Percentiles rank a stretch among this genome's conserved stretches.
Evolutionary conservation across 2,329 filamentous ascomycete species (phyloP).

Genomic region (Penicillium concentricum): DNA sequence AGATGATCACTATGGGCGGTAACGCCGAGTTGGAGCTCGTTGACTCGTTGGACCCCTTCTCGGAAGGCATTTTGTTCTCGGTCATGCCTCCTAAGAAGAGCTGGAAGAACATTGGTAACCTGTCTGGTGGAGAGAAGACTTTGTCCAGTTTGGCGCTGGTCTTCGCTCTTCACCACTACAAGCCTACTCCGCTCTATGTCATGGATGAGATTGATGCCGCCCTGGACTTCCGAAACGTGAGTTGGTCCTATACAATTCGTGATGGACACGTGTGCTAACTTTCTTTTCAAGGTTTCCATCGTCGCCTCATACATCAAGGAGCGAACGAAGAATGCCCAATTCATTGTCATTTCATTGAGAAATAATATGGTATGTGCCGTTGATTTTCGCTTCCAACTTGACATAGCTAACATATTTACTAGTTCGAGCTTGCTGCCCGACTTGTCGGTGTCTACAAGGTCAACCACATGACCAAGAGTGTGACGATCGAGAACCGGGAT

Average conservation of each 20-base stretch:
- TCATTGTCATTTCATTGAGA: conserved; percentile 94
- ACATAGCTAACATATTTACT: conserved; percentile 8
- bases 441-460: conserved; percentile 99
- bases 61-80: conserved; percentile 92
- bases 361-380: conserved; percentile 78
- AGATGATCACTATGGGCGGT: conserved; percentile 99
- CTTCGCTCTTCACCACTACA: conserved; percentile 98
- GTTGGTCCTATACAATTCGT: conserved; percentile 39
- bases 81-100: conserved; percentile 99
- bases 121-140: conserved; percentile 97
- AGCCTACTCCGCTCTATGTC: conserved; percentile 94
- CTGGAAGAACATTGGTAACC: conserved; percentile 98
- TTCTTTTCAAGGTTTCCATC: conserved; percentile 71
- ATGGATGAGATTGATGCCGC: conserved; percentile 99
- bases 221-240: conserved; percentile 94
- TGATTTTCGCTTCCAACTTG: neutral
- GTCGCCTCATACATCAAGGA: conserved; percentile 99
- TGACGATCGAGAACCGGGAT: conserved; percentile 82
- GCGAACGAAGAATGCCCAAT: conserved; percentile 97
- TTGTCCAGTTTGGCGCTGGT: conserved; percentile 88
- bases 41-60: conserved; percentile 93
- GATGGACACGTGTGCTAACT: conserved; percentile 7
- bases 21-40: conserved; percentile 97
- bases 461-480: conserved; percentile 96
- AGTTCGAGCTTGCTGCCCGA: conserved; percentile 90